These are phyloP conservation scores for Zanthoxylum bungeanum DNA, from an alignment of 345 rosid genomes.

Conservation along the genomic window DNA sequence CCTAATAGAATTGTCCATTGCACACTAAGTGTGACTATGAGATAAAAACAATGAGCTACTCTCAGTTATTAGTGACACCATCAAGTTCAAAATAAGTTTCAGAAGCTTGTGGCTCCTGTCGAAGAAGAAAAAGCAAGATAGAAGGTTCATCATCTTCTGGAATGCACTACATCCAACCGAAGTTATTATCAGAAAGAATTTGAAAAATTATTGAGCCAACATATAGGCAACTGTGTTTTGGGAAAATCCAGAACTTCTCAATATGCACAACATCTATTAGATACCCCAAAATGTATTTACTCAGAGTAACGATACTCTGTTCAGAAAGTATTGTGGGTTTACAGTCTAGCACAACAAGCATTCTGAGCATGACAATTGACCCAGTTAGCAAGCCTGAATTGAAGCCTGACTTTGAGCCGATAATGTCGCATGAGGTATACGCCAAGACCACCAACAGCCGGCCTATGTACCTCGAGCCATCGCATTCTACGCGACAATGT, in stretches of 20 bases:
- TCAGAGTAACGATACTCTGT: conserved; percentile 42
- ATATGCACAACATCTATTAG: conserved; percentile 44
- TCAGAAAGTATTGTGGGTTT: conserved; percentile 71
- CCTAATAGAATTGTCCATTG: conserved; percentile 26
- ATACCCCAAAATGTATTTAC: conserved; percentile 53
- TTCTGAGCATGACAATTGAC: conserved; percentile 68
- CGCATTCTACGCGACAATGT: no score
- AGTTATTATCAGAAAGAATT: not conserved
- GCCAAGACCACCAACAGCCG: no score
- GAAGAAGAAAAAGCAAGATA: conserved; percentile 62
- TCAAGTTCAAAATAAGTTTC: conserved; percentile 36
- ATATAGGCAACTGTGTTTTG: not conserved
- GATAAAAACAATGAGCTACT: conserved; percentile 22
- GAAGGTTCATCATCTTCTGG: conserved; percentile 45
- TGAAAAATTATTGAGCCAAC: not conserved
- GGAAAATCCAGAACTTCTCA: not conserved
- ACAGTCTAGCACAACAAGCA: conserved; percentile 58
- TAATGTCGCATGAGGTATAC: no score
- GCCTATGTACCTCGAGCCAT: no score
- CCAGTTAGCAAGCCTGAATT: no score
- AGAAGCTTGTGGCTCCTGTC: conserved; percentile 51
- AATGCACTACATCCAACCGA: conserved; percentile 40
- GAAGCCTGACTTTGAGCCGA: no score
- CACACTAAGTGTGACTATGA: conserved; percentile 17
- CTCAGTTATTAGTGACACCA: conserved; percentile 39